Conservation (phyloP, 192 early-diverging fungal species). For the Dissophora ornata region DNA sequence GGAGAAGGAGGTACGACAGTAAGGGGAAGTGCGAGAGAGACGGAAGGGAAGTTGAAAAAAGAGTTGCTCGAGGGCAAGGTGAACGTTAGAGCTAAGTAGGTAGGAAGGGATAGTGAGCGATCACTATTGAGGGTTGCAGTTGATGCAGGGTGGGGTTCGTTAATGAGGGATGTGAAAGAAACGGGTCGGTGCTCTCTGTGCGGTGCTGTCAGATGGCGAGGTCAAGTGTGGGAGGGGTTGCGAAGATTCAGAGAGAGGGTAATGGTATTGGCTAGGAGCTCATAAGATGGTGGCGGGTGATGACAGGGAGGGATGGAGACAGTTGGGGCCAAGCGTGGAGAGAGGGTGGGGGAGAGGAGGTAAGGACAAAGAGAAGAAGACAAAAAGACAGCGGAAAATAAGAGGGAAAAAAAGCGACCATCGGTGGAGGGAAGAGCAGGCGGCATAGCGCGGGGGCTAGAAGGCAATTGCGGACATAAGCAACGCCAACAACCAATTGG, state of each 20-base stretch:
- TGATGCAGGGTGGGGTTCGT: constrained; percentile 27
- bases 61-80: not conserved
- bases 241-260: too few species aligned
- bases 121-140: constrained; percentile 22
- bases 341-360: not conserved
- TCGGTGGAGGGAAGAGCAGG: not conserved
- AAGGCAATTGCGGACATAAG: too few species aligned
- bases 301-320: not conserved
- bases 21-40: not conserved
- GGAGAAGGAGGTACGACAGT: too few species aligned
- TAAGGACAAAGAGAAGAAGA: not conserved
- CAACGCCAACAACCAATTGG: too few species aligned
- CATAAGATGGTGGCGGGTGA: not conserved
- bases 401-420: not conserved
- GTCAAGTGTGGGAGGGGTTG: not conserved
- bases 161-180: not conserved
- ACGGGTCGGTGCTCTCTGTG: constrained; percentile 4
- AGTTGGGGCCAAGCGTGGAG: not conserved
- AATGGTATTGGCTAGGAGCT: not conserved
- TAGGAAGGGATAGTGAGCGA: constrained; percentile 18
- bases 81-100: not conserved
- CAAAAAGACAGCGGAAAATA: not conserved
- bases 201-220: not conserved
- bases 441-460: not conserved
- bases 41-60: not conserved